Base-by-base conservation (phyloP, 805 yeast species). In the Yarrowia sp. region DNA sequence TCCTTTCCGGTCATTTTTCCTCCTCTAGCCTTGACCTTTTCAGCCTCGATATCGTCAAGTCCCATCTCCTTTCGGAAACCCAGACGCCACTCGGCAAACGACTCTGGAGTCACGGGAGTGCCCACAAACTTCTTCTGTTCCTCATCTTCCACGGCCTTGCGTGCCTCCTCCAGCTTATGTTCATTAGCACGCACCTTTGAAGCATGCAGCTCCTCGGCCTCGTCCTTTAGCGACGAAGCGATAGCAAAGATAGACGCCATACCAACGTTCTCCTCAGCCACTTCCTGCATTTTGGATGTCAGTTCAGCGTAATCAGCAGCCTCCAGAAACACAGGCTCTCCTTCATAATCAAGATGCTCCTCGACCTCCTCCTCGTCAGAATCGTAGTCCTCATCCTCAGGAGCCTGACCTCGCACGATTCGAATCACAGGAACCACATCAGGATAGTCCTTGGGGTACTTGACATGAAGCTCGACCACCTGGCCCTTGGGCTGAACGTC, bases 101-200 rank as follows among this genome's bases (percentile, higher is more conserved):
- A 80, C 69, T 89, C 96, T 14, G 75, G 77, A 1, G 98, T 93
- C 6, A 93, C 97, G 64, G 88, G 84, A 0, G 98, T 95, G 39
- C 99, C 99, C 44, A 81, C 80, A 76, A 93, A 93, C 76, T 95
- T 95, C 74, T 87, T 87, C 74, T 91, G 96, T 73, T 92, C 97
- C 74, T 87, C 87, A 70, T 80, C 81, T 74, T 95, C 98, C 68
- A 84, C 85, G 22, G 80, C 86, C 61, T 81, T 77, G 17, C 88
- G 76, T 67, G 81, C 83, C 60, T 80, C 78, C 67, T 90, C 91
- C 69, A 86, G 82, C 67, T 76, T 75, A 65, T 81, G 80, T 71
- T 90, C 92, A 41, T 78, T 80, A 6, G 68, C 71, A 14, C 79
- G 77, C 51, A 89, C 78, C 68, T 87, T 86, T n/a, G 79, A 76